Conservation (phyloP, 163 green algal genomes). For the Coccomyxa subellipsoidea region DNA sequence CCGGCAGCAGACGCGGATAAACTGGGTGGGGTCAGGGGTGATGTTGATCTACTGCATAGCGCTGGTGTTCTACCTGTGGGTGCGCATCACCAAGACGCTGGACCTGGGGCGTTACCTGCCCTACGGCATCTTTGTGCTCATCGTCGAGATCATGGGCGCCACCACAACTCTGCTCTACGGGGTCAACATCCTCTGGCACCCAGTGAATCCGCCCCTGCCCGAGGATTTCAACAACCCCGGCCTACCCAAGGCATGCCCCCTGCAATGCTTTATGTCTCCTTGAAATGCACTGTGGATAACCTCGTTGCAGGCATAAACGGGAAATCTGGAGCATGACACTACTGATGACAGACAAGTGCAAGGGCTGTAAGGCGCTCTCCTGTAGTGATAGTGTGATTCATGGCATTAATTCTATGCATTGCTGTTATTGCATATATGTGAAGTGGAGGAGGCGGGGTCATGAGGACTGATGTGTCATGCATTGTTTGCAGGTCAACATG, state of each 20-base stretch:
- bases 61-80: slow-evolving; percentile 64
- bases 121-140: slow-evolving; percentile 65
- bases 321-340: no score
- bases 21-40: slow-evolving; percentile 14
- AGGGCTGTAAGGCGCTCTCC: no score
- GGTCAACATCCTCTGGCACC: slow-evolving; percentile 52
- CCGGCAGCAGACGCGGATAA: slow-evolving; percentile 16
- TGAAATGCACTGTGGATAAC: no score
- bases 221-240: slow-evolving; percentile 9
- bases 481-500: slow-evolving; percentile 15
- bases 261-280: slow-evolving; percentile 21
- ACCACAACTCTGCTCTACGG: slow-evolving; percentile 63
- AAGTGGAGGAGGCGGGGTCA: no score
- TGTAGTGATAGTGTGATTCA: no score
- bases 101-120: slow-evolving; percentile 56
- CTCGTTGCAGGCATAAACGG: no score
- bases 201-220: slow-evolving; percentile 24
- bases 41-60: slow-evolving; percentile 39
- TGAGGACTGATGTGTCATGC: no score
- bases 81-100: slow-evolving; percentile 60
- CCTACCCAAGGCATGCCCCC: slow-evolving; percentile 8
- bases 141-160: slow-evolving; percentile 58
- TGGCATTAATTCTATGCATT: no score
- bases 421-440: no score
- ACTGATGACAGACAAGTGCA: no score